A percentile compares a stretch with the other conserved stretches of the same genome.
Evolutionary conservation across 1,284 basidiomycete species (phyloP).

Genomic region (Boletellus deceptivus): DNA sequence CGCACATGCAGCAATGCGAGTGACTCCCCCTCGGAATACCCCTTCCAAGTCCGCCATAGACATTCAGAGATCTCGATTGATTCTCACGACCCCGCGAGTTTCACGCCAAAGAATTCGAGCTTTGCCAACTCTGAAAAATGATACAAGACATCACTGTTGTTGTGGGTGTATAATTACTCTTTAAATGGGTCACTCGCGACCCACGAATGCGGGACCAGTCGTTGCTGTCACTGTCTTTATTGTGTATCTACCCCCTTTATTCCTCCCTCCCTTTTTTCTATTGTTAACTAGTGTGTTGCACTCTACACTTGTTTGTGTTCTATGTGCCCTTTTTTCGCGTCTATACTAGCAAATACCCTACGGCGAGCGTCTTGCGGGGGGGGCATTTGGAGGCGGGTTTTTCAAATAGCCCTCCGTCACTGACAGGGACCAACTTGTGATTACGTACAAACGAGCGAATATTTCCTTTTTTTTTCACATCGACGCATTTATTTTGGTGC

Average conservation of each 20-base stretch:
- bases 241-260: conserved; percentile 20
- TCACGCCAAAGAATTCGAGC: conserved; percentile 27
- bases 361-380: too few relatives aligned
- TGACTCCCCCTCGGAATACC: conserved; percentile 24
- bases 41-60: conserved; percentile 31
- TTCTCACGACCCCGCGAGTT: conserved; percentile 25
- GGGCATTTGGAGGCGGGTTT: too few relatives aligned
- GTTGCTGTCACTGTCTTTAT: conserved; percentile 23
- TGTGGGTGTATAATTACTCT: conserved; percentile 4
- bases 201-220: conserved; percentile 21
- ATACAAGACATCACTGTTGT: neutral
- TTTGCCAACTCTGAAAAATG: conserved; percentile 33
- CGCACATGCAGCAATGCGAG: neutral
- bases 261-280: neutral
- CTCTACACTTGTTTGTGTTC: neutral
- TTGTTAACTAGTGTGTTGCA: conserved; percentile 6
- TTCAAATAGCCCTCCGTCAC: too few relatives aligned
- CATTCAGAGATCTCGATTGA: conserved; percentile 34
- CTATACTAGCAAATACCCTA: too few relatives aligned
- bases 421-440: too few relatives aligned
- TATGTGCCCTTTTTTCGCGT: too few relatives aligned
- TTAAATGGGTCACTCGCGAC: conserved; percentile 8
- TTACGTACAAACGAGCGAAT: too few relatives aligned
- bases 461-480: too few relatives aligned
- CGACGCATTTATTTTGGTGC: too few relatives aligned